These are phyloP conservation scores for Aurinia saxatilis DNA, from an alignment of 345 rosid genomes.

Conservation along the genomic window DNA sequence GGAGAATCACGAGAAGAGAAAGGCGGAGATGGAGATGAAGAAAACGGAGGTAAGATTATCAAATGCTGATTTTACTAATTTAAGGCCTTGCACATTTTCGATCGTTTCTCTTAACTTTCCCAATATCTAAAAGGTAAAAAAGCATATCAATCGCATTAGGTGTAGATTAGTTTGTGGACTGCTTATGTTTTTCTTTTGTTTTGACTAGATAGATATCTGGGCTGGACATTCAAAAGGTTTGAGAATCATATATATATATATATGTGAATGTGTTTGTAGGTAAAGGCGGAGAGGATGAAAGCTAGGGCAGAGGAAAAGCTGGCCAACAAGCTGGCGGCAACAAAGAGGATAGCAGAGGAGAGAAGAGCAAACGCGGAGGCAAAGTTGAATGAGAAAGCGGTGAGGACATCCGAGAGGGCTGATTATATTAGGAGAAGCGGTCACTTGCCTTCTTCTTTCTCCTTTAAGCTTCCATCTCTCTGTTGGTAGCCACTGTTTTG, in stretches of 20 bases:
- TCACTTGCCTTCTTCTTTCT: conserved; percentile 64
- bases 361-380: conserved; percentile 85
- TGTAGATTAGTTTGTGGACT: no score
- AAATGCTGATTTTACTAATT: neutral
- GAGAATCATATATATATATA: neutral
- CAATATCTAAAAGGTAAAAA: no score
- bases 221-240: neutral
- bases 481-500: conserved; percentile 50
- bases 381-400: conserved; percentile 62
- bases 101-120: no score
- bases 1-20: conserved; percentile 94
- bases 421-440: conserved; percentile 86
- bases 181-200: no score
- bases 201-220: no score
- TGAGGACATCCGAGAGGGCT: conserved; percentile 64
- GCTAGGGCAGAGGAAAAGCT: conserved; percentile 78
- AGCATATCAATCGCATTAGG: no score
- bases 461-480: conserved; percentile 64
- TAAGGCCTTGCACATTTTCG: no score
- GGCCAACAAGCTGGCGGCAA: conserved; percentile 59
- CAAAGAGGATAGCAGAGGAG: conserved; percentile 79
- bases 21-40: conserved; percentile 91
- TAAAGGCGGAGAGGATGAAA: conserved; percentile 76
- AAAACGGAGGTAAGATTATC: conserved; percentile 64
- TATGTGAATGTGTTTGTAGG: conserved; percentile 30